Percentiles rank a stretch among this genome's conserved stretches.
Conservation (phyloP, 805 yeast genomes). For the Ogataea neopini region DNA sequence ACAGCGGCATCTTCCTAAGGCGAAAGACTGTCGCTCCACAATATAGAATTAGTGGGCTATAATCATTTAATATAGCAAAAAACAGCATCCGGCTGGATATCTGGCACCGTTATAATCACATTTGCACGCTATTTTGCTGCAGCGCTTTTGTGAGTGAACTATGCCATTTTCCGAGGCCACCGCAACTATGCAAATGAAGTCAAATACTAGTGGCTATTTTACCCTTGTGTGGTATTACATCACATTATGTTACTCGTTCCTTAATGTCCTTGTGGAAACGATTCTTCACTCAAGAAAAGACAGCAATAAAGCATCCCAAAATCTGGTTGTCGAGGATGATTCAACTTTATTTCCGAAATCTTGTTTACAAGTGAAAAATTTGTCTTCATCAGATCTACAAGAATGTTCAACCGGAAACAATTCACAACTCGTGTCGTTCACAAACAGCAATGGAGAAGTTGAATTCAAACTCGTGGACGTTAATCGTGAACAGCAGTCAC, state of each 20-base stretch:
- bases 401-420: constrained; percentile 48
- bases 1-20: not conserved
- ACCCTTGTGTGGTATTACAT: not conserved
- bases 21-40: not conserved
- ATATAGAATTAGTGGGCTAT: not conserved
- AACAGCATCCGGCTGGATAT: not conserved
- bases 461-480: constrained; percentile 55
- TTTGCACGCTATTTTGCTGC: not conserved
- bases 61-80: not conserved
- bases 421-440: constrained; percentile 51
- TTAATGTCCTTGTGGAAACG: not conserved
- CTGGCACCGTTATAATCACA: not conserved
- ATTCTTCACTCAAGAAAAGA: not conserved
- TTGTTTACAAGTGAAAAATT: constrained; percentile 14
- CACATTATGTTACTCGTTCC: not conserved
- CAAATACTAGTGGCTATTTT: not conserved
- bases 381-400: constrained; percentile 23
- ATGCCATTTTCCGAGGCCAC: not conserved
- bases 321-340: not conserved
- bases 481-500: constrained; percentile 28
- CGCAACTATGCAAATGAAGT: not conserved
- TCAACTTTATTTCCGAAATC: constrained; percentile 17
- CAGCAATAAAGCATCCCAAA: not conserved
- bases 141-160: not conserved
- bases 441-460: constrained; percentile 53